Base-by-base conservation (phyloP, 495 filamentous ascomycete species). In the Daldinia vernicosa region DNA sequence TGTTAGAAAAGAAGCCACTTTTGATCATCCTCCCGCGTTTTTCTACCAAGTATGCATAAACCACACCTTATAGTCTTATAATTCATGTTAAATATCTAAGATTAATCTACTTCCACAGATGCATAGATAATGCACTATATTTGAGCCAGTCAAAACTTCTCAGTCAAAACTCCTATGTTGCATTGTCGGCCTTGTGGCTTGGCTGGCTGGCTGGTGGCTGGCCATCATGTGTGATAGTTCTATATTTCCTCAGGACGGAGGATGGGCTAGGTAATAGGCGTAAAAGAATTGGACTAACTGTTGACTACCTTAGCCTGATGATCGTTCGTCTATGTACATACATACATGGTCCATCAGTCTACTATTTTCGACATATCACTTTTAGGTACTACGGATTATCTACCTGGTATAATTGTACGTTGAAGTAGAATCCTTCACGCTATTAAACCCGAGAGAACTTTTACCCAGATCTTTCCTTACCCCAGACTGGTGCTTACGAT, bases 401-500 rank as follows among this genome's bases (percentile, higher is more conserved):
- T 24, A 30, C 50, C 32, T 33, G 32, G 58, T 51, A 24, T 63
- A 35, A 39, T 39, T 33, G 45, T 3, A 30, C 24, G 28, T 35
- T 65, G 51, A 56, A 32, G 43, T 45, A 26, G 70, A 63, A 69
- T 73, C 66, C 70, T 63, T 53, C 56, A 65, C 37, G 50, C 55
- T 32, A 39, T 69, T 35, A 64, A 28, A 61, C 47, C 57, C 62
- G 57, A 66, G 57, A 66, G 58, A 51, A 43, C 33, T 47, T 37
- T 47, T 50, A 50, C 37, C 66, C 66, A 73, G 70, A 73, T 73
- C 70, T 66, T 73, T 73, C 47, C 70, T 73, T 73, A 73, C 70
- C 70, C 70, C 70, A 73, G 70, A 73, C 70, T 73, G 70, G 70
- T 73, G 70, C 70, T 73, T 73, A 73, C 70, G 62, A 69, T 73